Percentiles rank a stretch among this genome's conserved stretches.
Conservation (phyloP, 2,329 filamentous ascomycete genomes). For the Fusarium sp. region DNA sequence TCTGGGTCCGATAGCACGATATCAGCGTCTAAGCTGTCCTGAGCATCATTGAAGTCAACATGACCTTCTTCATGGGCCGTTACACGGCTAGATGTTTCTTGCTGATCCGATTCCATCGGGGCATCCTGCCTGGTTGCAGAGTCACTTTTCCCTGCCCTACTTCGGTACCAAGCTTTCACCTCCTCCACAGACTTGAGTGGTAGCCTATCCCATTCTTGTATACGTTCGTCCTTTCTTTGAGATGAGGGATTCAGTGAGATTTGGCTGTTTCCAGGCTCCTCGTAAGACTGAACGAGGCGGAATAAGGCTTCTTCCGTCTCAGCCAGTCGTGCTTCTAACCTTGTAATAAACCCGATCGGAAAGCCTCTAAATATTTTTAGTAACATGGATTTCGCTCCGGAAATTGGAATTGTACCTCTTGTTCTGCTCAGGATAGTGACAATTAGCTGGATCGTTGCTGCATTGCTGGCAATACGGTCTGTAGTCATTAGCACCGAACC, state of each 20-base stretch:
- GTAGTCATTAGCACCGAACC: rapidly evolving
- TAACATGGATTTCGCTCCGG: rapidly evolving
- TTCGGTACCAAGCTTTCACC: conserved; percentile 43
- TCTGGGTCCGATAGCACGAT: neutral
- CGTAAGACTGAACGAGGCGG: conserved; percentile 36
- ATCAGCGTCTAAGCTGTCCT: neutral
- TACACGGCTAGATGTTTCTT: neutral
- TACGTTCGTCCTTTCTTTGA: conserved; percentile 46
- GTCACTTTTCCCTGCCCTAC: neutral
- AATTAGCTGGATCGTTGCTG: conserved; percentile 47
- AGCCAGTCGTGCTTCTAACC: conserved; percentile 54
- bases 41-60: neutral
- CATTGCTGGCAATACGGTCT: conserved; percentile 51
- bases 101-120: neutral
- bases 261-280: neutral
- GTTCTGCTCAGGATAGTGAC: conserved; percentile 52
- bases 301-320: conserved; percentile 51
- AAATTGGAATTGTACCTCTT: conserved; percentile 43
- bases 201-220: conserved; percentile 48
- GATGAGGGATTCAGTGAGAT: conserved; percentile 15
- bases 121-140: rapidly evolving
- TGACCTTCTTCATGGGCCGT: neutral
- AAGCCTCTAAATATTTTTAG: conserved; percentile 47
- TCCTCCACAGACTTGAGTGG: conserved; percentile 38
- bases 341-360: conserved; percentile 55